Base-by-base conservation (phyloP, 2,329 filamentous ascomycete genomes). In the Myriosclerotinia scirpicola region DNA sequence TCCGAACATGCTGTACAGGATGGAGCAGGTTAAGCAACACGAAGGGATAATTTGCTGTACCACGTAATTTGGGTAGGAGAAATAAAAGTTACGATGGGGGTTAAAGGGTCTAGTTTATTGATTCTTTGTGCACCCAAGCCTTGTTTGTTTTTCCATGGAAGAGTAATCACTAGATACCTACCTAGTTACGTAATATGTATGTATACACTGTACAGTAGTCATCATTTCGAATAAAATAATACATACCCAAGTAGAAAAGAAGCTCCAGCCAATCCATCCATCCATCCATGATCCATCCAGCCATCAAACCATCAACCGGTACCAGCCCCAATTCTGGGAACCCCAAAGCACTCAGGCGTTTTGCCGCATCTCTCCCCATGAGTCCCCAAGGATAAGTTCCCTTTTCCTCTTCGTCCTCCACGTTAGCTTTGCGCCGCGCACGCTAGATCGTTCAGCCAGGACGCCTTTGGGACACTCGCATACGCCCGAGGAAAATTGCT, bases 391-490 rank as follows among this genome's bases (percentile, higher is more conserved):
- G 5, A 36, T 22, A 36, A n/a, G 40, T 58, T 36, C 48, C 48
- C 56, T 59, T 17, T 34, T 36, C 12, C 30, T 59, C n/a, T 34
- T n/a, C n/a, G n/a, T n/a, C 20, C 56, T 58, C 38, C n/a, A n/a
- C n/a, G n/a, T 59, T 59, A 20, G 26, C 56, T 48, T 36, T 42
- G 48, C 34, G 56, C 56, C 42, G 26, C 56, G 26, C 42, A 20
- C 36, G 56, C 56, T 59, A 48, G 48, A 22, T 22, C 22, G 42
- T 46, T 59, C 42, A 59, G 42, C 56, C 56, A 59, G 56, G 48
- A 36, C 56, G 42, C 56, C 56, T 38, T 60, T 48, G 56, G 42
- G 56, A 60, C 56, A 60, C 56, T 60, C 20, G 56, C 56, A 60
- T 60, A 60, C 42, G 56, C 56, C n/a, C n/a, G n/a, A n/a, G n/a